phyloP scores from a whole-genome alignment of 805 yeast genomes.

The Scheffersomyces lignosus region DNA sequence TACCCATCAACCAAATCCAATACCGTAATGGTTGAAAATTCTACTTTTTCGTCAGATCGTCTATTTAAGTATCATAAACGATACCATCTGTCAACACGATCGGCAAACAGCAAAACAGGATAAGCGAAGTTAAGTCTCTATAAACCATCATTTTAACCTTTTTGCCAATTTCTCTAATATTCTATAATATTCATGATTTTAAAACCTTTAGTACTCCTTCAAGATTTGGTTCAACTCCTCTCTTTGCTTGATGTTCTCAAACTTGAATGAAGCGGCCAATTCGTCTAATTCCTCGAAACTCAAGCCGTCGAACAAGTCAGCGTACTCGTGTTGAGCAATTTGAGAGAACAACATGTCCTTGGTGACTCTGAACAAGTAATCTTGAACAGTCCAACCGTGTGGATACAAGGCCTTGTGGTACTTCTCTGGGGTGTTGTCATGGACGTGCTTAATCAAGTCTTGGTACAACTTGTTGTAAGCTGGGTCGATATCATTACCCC shows the following conservation, averaged over 20 bases:
- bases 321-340: constrained; percentile 45
- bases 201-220: constrained; percentile 19
- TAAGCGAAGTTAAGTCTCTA: no score
- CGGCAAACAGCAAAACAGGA: no score
- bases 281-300: constrained; percentile 48
- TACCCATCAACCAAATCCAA: no score
- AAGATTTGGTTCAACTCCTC: constrained; percentile 40
- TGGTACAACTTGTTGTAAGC: constrained; percentile 36
- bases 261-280: constrained; percentile 50
- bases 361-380: constrained; percentile 38
- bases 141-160: no score
- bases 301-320: constrained; percentile 43
- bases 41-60: no score
- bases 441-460: constrained; percentile 36
- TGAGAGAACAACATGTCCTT: constrained; percentile 47
- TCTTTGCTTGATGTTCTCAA: constrained; percentile 45
- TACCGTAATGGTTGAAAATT: no score
- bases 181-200: no score
- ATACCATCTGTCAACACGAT: no score
- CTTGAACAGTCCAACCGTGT: constrained; percentile 34
- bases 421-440: constrained; percentile 40
- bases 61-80: no score
- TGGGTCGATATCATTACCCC: constrained; percentile 51
- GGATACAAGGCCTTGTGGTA: constrained; percentile 44
- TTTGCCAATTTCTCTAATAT: no score